Conservation (phyloP, 1,284 basidiomycete species). For the Clitocybe nebularis region DNA sequence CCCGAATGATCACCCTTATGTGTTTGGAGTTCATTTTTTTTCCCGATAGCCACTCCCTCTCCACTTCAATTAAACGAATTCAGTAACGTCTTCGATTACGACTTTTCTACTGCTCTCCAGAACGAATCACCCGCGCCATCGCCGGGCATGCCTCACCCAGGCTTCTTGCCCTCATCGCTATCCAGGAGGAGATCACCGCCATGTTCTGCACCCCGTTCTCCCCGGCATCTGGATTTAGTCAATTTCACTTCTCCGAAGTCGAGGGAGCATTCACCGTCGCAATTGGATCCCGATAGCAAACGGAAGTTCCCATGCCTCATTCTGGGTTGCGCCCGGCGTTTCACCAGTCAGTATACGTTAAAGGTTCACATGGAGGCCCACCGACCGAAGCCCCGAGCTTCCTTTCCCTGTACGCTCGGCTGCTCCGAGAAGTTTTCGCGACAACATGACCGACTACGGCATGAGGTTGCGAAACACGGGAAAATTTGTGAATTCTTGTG, state of each 20-base stretch:
- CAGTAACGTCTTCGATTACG: conserved; percentile 28
- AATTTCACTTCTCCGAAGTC: conserved; percentile 18
- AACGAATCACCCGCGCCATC: conserved; percentile 7
- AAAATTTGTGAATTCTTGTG: conserved; percentile 47
- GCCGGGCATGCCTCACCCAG: conserved; percentile 1
- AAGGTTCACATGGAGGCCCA: conserved; percentile 50
- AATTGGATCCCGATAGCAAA: conserved; percentile 26
- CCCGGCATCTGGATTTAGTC: conserved; percentile 14
- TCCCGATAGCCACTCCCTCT: conserved; percentile 22
- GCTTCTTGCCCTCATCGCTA: conserved; percentile 6
- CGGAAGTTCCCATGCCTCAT: conserved; percentile 44
- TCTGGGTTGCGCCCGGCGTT: conserved; percentile 40
- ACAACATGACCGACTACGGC: conserved; percentile 47
- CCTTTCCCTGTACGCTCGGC: conserved; percentile 43
- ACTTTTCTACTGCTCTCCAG: conserved; percentile 23
- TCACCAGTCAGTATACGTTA: conserved; percentile 46
- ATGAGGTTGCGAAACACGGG: conserved; percentile 48
- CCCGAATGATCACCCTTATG: background rate
- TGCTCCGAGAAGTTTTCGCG: conserved; percentile 46
- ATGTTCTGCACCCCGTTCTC: conserved; percentile 14
- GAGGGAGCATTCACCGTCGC: conserved; percentile 25
- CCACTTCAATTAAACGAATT: conserved; percentile 28
- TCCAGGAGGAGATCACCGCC: conserved; percentile 7
- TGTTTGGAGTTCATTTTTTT: background rate
- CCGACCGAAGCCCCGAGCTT: conserved; percentile 43